Base-by-base conservation (phyloP, 1,284 basidiomycete genomes). In the Ganoderma lucidum region DNA sequence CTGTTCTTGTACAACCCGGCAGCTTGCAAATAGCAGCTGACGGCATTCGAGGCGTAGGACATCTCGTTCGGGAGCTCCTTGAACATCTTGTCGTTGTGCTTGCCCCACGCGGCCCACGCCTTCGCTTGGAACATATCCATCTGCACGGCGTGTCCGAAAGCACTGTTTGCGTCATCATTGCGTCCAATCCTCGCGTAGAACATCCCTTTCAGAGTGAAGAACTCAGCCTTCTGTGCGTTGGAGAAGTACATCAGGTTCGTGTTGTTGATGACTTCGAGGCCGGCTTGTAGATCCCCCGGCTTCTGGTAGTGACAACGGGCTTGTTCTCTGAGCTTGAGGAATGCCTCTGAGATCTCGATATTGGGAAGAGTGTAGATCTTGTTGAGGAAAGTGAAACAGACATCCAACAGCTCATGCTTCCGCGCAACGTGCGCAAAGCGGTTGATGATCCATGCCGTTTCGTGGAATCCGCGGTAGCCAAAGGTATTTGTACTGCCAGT, bases 391-490 rank as follows among this genome's bases (percentile, higher is more conserved):
- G 88, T 95, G 82, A 96, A 96, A 83, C 98, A 99, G 64, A 98
- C 97, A 65, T 99, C 97, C 64, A 97, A 88, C 12, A 99, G 87
- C 72, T 97, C 95, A 78, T 99, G 98, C 83, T 99, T 98, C 70
- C 98, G 88, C 35, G 98, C 97, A 66, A 99, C 96, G 80, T 99
- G 98, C n/a, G 98, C 98, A 79, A 99, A 99, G 10, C 98, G 93
- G 80, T 99, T 99, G 85, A 99, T 99, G 80, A 99, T 99, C 98
- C 98, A 99, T 3, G 98, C 98, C 0, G 97, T 99, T 85, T 99
- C 98, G 79, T 99, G 98, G 80, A 96, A 99, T n/a, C 98, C 98
- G 66, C 98, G 90, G 81, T 96, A 99, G 5, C 97, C 98, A 78
- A 92, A 96, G 2, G 97, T 99, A 71, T 92, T 95, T 53, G 88